Conservation (phyloP, 1,139 yeast species). For the Geotrichum cucujoidarum region DNA sequence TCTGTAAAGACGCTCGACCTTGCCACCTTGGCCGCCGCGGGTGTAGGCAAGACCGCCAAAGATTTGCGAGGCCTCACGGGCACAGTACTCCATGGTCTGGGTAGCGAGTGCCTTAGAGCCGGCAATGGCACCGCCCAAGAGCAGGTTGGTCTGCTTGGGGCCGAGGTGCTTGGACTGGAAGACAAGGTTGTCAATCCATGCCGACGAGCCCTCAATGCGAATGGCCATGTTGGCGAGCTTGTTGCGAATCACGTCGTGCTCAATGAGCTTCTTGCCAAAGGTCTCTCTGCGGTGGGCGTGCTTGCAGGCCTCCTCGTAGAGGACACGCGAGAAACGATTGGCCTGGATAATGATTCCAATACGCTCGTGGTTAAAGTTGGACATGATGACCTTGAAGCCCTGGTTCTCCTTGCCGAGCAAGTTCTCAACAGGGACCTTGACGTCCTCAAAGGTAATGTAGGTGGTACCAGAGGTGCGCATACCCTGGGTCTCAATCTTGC, state of each 20-base stretch:
- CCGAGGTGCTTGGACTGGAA: slow-evolving; percentile 38
- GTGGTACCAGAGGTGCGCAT: slow-evolving; percentile 41
- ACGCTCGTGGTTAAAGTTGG: slow-evolving; percentile 45
- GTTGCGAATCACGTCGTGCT: slow-evolving; percentile 43
- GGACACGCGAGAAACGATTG: slow-evolving; percentile 40
- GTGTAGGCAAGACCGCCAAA: slow-evolving; percentile 45
- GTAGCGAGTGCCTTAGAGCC: slow-evolving; percentile 43
- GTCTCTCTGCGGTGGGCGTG: slow-evolving; percentile 43
- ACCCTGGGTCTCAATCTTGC: slow-evolving; percentile 42
- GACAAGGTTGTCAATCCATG: slow-evolving; percentile 38
- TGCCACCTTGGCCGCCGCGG: slow-evolving; percentile 43
- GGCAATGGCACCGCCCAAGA: slow-evolving; percentile 45
- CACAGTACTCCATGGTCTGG: slow-evolving; percentile 41
- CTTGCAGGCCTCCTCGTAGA: slow-evolving; percentile 42
- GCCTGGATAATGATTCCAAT: slow-evolving; percentile 42
- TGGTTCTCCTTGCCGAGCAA: slow-evolving; percentile 41
- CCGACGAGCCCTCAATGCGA: slow-evolving; percentile 39
- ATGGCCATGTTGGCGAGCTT: slow-evolving; percentile 44
- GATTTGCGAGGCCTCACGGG: slow-evolving; percentile 44
- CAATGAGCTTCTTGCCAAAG: slow-evolving; percentile 41
- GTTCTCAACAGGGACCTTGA: slow-evolving; percentile 44
- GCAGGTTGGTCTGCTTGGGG: slow-evolving; percentile 39
- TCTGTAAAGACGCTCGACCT: slow-evolving; percentile 42
- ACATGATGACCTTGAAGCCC: slow-evolving; percentile 44
- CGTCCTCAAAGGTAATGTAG: slow-evolving; percentile 42